phyloP scores from a whole-genome alignment of 2,329 filamentous ascomycete species.

The Stenocarpella maydis region DNA sequence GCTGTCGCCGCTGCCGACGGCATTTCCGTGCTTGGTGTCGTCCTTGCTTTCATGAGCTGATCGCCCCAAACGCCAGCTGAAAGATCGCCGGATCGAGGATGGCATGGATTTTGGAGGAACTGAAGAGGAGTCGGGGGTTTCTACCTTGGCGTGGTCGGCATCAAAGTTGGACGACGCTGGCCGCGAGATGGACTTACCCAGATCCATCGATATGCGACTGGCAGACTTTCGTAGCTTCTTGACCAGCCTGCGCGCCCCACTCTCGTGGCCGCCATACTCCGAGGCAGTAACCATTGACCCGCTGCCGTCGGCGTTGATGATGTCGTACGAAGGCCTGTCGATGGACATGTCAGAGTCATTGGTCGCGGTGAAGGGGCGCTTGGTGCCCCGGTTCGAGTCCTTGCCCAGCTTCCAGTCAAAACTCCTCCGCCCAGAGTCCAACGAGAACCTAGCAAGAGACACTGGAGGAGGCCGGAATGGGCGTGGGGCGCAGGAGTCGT shows the following conservation, averaged over 20 bases:
- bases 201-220: conserved; percentile 52
- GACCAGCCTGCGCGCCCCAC: conserved; percentile 47
- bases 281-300: conserved; percentile 42
- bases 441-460: conserved; percentile 31
- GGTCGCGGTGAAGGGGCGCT: conserved; percentile 32
- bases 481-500: conserved; percentile 12
- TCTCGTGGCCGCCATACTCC: conserved; percentile 34
- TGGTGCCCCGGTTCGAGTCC: conserved; percentile 46
- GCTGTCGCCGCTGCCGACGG: background rate
- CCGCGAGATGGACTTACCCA: conserved; percentile 39
- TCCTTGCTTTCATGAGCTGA: background rate
- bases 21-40: background rate
- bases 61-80: conserved; percentile 27
- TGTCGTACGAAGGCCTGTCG: conserved; percentile 48
- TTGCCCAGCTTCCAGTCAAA: conserved; percentile 13
- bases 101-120: conserved; percentile 28
- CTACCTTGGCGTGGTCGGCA: conserved; percentile 10
- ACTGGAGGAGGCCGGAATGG: conserved; percentile 25
- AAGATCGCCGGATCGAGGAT: conserved; percentile 29
- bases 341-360: conserved; percentile 30
- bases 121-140: conserved; percentile 23
- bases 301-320: conserved; percentile 46
- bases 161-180: conserved; percentile 1
- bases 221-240: conserved; percentile 64
- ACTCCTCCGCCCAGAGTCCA: conserved; percentile 26